Conservation (phyloP, 495 filamentous ascomycete genomes). For the Penicillium paradoxum region DNA sequence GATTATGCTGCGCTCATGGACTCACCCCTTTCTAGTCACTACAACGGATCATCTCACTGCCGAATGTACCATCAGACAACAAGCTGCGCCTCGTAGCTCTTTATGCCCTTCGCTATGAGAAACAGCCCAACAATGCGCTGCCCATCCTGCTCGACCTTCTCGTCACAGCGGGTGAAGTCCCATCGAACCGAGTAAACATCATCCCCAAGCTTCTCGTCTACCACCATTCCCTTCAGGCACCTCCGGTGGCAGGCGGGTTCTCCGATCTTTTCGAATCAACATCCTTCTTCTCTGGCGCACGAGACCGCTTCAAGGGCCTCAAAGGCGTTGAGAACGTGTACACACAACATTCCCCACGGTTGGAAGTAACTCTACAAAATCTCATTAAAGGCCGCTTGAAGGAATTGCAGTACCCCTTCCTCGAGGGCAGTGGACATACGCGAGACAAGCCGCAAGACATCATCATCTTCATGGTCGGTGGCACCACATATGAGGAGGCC, state of each 20-base stretch:
- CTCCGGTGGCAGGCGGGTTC: conserved; percentile 65
- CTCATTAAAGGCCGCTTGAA: conserved; percentile 84
- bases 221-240: conserved; percentile 73
- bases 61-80: conserved; percentile 65
- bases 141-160: conserved; percentile 82
- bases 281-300: conserved; percentile 84
- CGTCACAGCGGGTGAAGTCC: conserved; percentile 66
- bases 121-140: conserved; percentile 72
- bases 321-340: conserved; percentile 99
- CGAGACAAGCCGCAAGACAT: conserved; percentile 96
- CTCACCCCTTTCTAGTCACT: conserved; percentile 55
- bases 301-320: conserved; percentile 86
- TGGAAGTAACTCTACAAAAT: conserved; percentile 84
- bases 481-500: conserved; percentile 92
- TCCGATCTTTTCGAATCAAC: conserved; percentile 87
- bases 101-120: conserved; percentile 88
- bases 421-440: conserved; percentile 78
- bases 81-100: conserved; percentile 86
- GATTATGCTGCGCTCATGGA: not conserved
- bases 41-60: conserved; percentile 75
- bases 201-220: conserved; percentile 76
- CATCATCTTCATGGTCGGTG: conserved; percentile 88
- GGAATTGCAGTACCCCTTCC: conserved; percentile 83
- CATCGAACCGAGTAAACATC: conserved; percentile 65
- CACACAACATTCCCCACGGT: conserved; percentile 87